phyloP scores from a whole-genome alignment of 352 stramenopile species.

The Globisporangium viniferum region DNA sequence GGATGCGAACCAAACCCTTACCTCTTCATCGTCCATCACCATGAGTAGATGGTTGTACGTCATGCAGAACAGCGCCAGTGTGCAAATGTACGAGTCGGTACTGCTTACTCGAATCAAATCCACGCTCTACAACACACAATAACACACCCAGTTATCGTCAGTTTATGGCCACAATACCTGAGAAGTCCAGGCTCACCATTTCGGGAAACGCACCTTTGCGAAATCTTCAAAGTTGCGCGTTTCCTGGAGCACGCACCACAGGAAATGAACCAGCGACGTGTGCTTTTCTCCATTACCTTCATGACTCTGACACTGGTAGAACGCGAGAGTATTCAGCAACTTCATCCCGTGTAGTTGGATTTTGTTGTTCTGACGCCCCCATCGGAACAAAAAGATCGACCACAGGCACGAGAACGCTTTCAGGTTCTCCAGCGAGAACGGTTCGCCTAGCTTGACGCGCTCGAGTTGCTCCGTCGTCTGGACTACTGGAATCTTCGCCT shows the following conservation, averaged over 20 bases:
- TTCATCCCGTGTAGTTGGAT: slow-evolving; percentile 39
- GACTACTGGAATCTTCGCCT: slow-evolving; percentile 2
- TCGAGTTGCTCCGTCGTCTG: slow-evolving; percentile 18
- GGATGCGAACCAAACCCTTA: slow-evolving; percentile 14
- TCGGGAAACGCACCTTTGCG: slow-evolving; percentile 25
- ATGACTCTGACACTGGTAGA: slow-evolving; percentile 37
- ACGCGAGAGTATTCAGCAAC: slow-evolving; percentile 58
- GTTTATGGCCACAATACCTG: neutral
- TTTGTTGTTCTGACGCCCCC: slow-evolving; percentile 40
- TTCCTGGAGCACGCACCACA: slow-evolving; percentile 69
- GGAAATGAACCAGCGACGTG: slow-evolving; percentile 42
- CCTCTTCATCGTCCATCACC: slow-evolving; percentile 71
- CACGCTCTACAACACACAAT: slow-evolving; percentile 25
- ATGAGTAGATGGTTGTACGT: slow-evolving; percentile 63
- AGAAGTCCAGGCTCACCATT: neutral
- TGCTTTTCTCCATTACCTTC: neutral
- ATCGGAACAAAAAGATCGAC: slow-evolving; percentile 56
- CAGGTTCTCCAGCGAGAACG: slow-evolving; percentile 48
- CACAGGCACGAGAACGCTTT: slow-evolving; percentile 42
- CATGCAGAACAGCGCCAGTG: slow-evolving; percentile 53
- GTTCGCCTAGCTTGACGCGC: slow-evolving; percentile 10
- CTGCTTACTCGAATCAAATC: slow-evolving; percentile 37
- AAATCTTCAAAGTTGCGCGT: slow-evolving; percentile 50
- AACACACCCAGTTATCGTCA: slow-evolving; percentile 8
- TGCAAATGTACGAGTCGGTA: slow-evolving; percentile 44